These are phyloP conservation scores for Linnemannia elongata DNA, from an alignment of 192 early-diverging fungal genomes.

Conservation along the genomic window DNA sequence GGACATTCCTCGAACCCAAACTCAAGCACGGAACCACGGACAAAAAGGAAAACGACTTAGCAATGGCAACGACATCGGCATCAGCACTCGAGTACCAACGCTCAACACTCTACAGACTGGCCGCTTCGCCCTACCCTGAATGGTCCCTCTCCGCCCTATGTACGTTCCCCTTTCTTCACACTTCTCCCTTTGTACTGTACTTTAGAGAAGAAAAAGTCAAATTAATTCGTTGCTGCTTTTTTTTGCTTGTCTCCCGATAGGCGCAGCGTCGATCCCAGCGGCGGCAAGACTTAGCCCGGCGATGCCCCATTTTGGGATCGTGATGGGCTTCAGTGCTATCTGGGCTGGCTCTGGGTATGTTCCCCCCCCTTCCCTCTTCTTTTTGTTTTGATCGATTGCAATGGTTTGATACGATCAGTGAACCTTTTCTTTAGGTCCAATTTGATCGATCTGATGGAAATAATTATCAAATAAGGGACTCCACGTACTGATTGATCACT, in stretches of 20 bases:
- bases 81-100: constrained; percentile 34
- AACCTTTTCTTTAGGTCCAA: no score
- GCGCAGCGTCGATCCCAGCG: constrained; percentile 19
- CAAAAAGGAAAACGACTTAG: no score
- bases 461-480: not conserved
- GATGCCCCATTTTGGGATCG: constrained; percentile 40
- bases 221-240: not conserved
- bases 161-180: not conserved
- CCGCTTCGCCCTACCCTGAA: constrained; percentile 38
- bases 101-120: constrained; percentile 37
- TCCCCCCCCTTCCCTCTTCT: no score
- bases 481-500: not conserved
- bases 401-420: not conserved
- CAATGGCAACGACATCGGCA: constrained; percentile 12
- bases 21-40: not conserved
- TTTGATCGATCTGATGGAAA: not conserved
- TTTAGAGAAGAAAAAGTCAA: not conserved
- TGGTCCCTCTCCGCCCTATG: constrained; percentile 50
- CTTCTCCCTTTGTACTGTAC: not conserved
- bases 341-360: constrained; percentile 44
- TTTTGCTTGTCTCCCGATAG: not conserved
- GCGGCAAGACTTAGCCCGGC: constrained; percentile 26
- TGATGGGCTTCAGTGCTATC: constrained; percentile 47
- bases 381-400: no score
- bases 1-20: not conserved